A percentile compares a stretch with the other conserved stretches of the same genome.
Conservation (phyloP, 331 rosid species). For the Cydonia oblonga region DNA sequence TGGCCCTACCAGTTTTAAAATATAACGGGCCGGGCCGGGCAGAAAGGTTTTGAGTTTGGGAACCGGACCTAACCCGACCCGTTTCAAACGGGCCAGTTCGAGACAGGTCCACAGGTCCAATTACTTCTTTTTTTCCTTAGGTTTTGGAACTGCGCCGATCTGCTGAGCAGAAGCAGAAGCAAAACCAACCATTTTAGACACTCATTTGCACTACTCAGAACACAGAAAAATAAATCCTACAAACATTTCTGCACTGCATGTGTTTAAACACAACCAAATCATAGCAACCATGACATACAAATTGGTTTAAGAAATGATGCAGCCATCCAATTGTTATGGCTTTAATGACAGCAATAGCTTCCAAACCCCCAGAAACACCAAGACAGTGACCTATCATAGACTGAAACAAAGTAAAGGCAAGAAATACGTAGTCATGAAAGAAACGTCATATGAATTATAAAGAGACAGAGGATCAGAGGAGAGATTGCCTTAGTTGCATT, state of each 20-base stretch:
- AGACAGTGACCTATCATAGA: constrained; percentile 96
- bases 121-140: background rate
- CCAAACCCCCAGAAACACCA: constrained; percentile 98
- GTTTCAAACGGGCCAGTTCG: too few species aligned
- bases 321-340: constrained; percentile 93
- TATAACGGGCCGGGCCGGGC: too few species aligned
- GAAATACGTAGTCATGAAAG: constrained; percentile 14
- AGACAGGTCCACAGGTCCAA: too few species aligned
- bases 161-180: too few species aligned
- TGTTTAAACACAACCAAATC: background rate
- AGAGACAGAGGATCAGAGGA: background rate
- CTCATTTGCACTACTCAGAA: background rate
- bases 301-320: constrained; percentile 92
- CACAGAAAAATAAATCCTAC: background rate
- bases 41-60: too few species aligned
- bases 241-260: too few species aligned
- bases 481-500: constrained; percentile 86
- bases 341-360: constrained; percentile 94
- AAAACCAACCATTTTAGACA: background rate
- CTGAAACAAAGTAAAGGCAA: constrained; percentile 30
- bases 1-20: too few species aligned
- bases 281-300: constrained; percentile 38
- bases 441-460: constrained; percentile 5
- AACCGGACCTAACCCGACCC: too few species aligned
- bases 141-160: too few species aligned